Percentiles rank a stretch among this genome's conserved stretches.
Evolutionary conservation across 2,329 filamentous ascomycete species (phyloP).

Genomic region (Clonostachys rhizophaga): DNA sequence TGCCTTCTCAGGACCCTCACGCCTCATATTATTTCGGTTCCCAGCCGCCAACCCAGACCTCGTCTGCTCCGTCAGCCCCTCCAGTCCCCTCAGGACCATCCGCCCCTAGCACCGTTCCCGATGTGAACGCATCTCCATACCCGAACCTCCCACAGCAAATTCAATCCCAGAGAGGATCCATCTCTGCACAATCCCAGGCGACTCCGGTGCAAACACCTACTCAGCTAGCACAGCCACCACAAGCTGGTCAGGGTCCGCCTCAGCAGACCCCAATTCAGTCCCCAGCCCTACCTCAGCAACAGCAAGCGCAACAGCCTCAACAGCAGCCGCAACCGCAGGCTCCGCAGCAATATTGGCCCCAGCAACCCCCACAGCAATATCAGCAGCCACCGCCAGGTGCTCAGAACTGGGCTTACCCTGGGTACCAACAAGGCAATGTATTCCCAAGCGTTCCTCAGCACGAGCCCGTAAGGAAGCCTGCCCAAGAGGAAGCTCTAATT

Average conservation of each 20-base stretch:
- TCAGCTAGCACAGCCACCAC: conserved; percentile 26
- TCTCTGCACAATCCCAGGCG: conserved; percentile 24
- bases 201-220: conserved; percentile 19
- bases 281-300: conserved; percentile 9
- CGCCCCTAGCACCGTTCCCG: conserved; percentile 29
- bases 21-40: conserved; percentile 54
- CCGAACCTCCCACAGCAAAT: conserved; percentile 42
- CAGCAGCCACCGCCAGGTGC: conserved; percentile 24
- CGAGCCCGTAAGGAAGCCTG: conserved; percentile 36
- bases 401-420: conserved; percentile 37
- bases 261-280: conserved; percentile 7
- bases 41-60: conserved; percentile 20
- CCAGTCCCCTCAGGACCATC: conserved; percentile 27
- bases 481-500: conserved; percentile 73
- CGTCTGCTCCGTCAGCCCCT: conserved; percentile 10
- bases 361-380: conserved; percentile 18
- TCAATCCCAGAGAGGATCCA: conserved; percentile 37
- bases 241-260: conserved; percentile 17
- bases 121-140: conserved; percentile 44
- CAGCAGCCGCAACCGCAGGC: conserved; percentile 21
- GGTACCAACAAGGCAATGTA: conserved; percentile 55
- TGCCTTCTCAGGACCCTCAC: conserved; percentile 40
- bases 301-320: conserved; percentile 10
- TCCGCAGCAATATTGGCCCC: conserved; percentile 30
- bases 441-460: conserved; percentile 58